Evolutionary conservation across 345 rosid genomes (phyloP).

Genomic region (Microthlaspi erraticum): DNA sequence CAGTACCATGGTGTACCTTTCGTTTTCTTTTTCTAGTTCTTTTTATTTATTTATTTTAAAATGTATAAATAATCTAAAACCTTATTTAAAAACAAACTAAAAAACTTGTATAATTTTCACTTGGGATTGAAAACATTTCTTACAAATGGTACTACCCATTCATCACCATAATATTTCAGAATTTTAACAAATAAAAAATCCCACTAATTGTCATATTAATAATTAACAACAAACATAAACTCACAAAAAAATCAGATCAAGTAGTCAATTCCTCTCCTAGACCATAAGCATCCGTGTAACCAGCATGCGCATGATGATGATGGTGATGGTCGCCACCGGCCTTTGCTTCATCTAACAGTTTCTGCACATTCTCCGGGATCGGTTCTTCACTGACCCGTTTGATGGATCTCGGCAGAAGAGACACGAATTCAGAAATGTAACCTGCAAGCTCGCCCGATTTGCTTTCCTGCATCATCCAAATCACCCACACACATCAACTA

Average conservation of each 20-base stretch:
- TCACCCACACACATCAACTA: background rate
- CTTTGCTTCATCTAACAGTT: constrained; percentile 62
- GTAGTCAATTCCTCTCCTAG: constrained; percentile 61
- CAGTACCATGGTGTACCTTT: no score
- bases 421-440: constrained; percentile 56
- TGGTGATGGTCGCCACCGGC: constrained; percentile 49
- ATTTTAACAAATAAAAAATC: no score
- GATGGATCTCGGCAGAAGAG: constrained; percentile 64
- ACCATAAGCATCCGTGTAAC: constrained; percentile 44
- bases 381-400: constrained; percentile 61
- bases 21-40: no score
- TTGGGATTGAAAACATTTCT: no score
- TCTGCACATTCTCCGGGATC: constrained; percentile 48
- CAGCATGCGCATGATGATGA: constrained; percentile 48
- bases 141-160: no score
- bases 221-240: constrained; percentile 10
- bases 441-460: constrained; percentile 66
- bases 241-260: constrained; percentile 27
- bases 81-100: no score
- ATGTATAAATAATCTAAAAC: no score
- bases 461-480: constrained; percentile 58
- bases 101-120: no score
- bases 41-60: no score
- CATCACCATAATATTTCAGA: no score
- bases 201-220: no score